These are phyloP conservation scores for Cytospora piceae DNA, from an alignment of 2,329 filamentous ascomycete genomes.

Conservation along the genomic window DNA sequence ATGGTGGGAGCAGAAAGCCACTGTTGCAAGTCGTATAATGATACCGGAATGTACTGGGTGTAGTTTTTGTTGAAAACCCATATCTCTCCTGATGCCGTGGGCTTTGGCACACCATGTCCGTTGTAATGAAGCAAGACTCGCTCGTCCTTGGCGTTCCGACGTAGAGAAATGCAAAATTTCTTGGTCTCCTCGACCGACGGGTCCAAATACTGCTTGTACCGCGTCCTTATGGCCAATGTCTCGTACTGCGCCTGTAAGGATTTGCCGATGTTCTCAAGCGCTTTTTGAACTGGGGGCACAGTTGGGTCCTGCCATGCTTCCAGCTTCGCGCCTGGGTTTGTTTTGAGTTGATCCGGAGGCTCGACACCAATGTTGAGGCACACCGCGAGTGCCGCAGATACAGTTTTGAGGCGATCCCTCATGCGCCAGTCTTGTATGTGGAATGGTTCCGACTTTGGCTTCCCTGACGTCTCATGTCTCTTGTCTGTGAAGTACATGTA, in stretches of 20 bases:
- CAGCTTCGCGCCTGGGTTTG: constrained; percentile 86
- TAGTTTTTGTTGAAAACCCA: constrained; percentile 99
- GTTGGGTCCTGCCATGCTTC: constrained; percentile 98
- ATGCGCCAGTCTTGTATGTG: constrained; percentile 93
- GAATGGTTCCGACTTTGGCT: constrained; percentile 70
- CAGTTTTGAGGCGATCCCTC: constrained; percentile 93
- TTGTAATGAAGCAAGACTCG: constrained; percentile 98
- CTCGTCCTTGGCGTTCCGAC: constrained; percentile 93
- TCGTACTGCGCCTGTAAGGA: constrained; percentile 96
- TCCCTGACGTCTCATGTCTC: constrained; percentile 91
- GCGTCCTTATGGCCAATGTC: constrained; percentile 89
- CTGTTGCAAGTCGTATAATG: constrained; percentile 89
- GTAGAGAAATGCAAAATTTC: constrained; percentile 89
- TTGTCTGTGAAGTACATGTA: constrained; percentile 99
- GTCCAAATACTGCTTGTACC: constrained; percentile 96
- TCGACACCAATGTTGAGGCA: constrained; percentile 98
- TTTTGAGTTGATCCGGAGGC: constrained; percentile 95
- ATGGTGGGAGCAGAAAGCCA: constrained; percentile 96
- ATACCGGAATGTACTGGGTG: constrained; percentile 97
- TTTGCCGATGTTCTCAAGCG: constrained; percentile 93
- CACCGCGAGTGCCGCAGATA: constrained; percentile 90
- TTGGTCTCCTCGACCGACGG: constrained; percentile 97
- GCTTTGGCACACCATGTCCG: constrained; percentile 94
- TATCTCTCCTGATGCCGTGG: constrained; percentile 92
- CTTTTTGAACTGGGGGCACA: constrained; percentile 76